Conservation (phyloP, 2,329 filamentous ascomycete genomes). For the Talaromyces sp. region DNA sequence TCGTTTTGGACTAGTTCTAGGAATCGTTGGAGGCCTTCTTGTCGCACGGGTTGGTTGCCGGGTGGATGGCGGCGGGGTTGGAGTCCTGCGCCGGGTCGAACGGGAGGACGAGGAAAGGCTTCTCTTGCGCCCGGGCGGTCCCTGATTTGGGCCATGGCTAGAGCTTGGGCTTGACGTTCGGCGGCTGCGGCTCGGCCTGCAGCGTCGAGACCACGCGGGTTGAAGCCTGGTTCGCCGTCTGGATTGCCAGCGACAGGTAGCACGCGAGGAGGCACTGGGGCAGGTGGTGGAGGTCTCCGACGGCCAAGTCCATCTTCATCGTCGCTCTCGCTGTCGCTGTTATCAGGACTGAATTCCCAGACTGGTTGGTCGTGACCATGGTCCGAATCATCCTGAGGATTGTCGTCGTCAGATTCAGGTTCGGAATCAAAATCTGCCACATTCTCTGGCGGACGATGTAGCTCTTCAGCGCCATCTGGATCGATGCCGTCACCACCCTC, state of each 20-base stretch:
- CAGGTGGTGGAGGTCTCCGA: constrained; percentile 40
- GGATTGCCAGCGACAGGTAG: constrained; percentile 30
- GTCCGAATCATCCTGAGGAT: constrained; percentile 21
- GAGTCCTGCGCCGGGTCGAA: constrained; percentile 16
- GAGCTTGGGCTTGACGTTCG: constrained; percentile 40
- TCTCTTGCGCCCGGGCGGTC: constrained; percentile 28
- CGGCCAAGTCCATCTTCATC: constrained; percentile 20
- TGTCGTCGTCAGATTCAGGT: constrained; percentile 24
- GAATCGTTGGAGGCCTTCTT: constrained; percentile 51
- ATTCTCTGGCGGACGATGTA: constrained; percentile 42
- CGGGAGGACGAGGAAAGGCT: constrained; percentile 22
- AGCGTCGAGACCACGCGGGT: constrained; percentile 31
- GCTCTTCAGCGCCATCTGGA: constrained; percentile 41
- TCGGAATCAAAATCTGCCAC: constrained; percentile 40
- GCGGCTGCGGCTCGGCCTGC: constrained; percentile 39
- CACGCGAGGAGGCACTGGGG: constrained; percentile 40
- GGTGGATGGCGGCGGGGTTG: constrained; percentile 18
- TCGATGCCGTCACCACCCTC: constrained; percentile 70
- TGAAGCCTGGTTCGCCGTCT: constrained; percentile 30
- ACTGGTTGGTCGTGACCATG: constrained; percentile 24
- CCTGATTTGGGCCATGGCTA: constrained; percentile 40
- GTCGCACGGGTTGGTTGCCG: constrained; percentile 24
- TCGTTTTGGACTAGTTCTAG: constrained; percentile 53
- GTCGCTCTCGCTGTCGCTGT: constrained; percentile 27
- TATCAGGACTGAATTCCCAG: constrained; percentile 25